These are phyloP conservation scores for Mortierella sp. DNA, from an alignment of 371 early-diverging fungal species.

Conservation along the genomic window DNA sequence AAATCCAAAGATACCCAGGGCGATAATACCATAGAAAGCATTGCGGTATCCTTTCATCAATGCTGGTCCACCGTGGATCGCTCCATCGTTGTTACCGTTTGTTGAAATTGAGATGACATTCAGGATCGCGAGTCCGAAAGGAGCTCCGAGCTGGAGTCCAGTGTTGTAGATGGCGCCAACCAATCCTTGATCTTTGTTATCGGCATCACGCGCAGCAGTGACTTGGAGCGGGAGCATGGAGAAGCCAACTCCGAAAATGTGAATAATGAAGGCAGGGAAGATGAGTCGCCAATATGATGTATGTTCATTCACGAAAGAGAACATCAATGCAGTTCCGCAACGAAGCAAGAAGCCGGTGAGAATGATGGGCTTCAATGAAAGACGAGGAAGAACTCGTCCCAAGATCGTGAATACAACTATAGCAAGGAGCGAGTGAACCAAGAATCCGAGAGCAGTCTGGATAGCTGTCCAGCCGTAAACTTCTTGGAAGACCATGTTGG, in stretches of 20 bases:
- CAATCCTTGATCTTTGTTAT: constrained; percentile 39
- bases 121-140: constrained; percentile 42
- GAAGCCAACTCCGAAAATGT: constrained; percentile 30
- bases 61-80: constrained; percentile 1
- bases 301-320: constrained; percentile 56
- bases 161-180: constrained; percentile 49
- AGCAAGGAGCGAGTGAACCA: constrained; percentile 45
- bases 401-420: constrained; percentile 25
- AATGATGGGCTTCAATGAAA: constrained; percentile 30
- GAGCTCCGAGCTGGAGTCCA: constrained; percentile 39
- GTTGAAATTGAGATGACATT: constrained; percentile 42
- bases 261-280: constrained; percentile 41
- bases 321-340: constrained; percentile 22
- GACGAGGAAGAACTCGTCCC: constrained; percentile 30
- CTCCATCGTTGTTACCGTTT: constrained; percentile 15
- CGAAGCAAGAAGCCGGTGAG: constrained; percentile 27
- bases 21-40: constrained; percentile 31
- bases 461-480: constrained; percentile 42
- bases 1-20: constrained; percentile 29
- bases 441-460: constrained; percentile 41
- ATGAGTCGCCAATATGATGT: constrained; percentile 37
- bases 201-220: constrained; percentile 40
- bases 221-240: constrained; percentile 37
- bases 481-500: constrained; percentile 39
- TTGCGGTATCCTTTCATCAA: constrained; percentile 44